phyloP scores from a whole-genome alignment of 1,139 yeast genomes.

The Lodderomyces metapsilosis region DNA sequence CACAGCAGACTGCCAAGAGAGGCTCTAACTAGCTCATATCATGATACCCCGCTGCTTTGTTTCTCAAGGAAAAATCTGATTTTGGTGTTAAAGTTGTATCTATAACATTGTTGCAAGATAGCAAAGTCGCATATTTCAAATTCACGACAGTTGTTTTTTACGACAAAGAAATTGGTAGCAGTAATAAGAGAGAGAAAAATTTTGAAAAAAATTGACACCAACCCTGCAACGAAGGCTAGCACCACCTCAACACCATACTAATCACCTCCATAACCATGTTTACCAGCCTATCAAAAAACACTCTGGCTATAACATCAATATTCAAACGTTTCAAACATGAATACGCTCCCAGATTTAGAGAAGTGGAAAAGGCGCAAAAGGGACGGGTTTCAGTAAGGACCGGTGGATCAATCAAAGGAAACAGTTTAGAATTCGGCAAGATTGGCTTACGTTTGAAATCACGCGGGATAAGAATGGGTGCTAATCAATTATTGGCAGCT shows the following conservation, averaged over 20 bases:
- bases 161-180: no score
- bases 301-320: not conserved
- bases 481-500: slow-evolving; percentile 88
- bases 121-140: not conserved
- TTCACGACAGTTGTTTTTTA: no score
- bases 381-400: slow-evolving; percentile 94
- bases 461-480: slow-evolving; percentile 85
- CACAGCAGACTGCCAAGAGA: no score
- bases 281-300: not conserved
- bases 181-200: no score
- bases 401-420: slow-evolving; percentile 93
- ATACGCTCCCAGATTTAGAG: slow-evolving; percentile 79
- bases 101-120: not conserved
- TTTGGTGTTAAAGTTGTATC: not conserved
- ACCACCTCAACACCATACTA: not conserved
- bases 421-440: slow-evolving; percentile 74
- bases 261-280: slow-evolving; percentile 1
- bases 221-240: not conserved
- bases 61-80: not conserved
- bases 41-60: not conserved
- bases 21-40: not conserved
- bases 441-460: slow-evolving; percentile 86
- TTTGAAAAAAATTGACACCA: not conserved
- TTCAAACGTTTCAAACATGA: slow-evolving; percentile 68
- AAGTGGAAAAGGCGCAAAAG: slow-evolving; percentile 79